phyloP scores from a whole-genome alignment of 129 eudicot genomes.

The Pseudognaphalium luteoalbum region DNA sequence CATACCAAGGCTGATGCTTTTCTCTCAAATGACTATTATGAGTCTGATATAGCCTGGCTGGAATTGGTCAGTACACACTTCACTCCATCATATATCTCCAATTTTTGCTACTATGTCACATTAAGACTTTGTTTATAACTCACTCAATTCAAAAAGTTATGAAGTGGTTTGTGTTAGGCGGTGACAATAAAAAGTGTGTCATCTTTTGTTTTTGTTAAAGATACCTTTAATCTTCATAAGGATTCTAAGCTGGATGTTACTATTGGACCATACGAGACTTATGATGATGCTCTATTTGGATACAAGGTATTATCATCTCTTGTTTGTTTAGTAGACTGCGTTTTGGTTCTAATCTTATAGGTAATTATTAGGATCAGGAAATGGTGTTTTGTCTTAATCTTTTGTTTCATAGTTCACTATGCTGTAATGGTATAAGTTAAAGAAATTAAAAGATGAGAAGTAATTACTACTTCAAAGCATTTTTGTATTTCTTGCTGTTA shows the following conservation, averaged over 20 bases:
- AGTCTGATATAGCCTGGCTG: slow-evolving; percentile 98
- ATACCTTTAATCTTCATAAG: slow-evolving; percentile 36
- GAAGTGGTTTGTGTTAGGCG: background rate
- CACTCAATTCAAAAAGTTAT: background rate
- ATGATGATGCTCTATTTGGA: slow-evolving; percentile 85
- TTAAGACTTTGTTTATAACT: background rate
- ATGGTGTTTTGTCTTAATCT: background rate
- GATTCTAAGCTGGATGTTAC: slow-evolving; percentile 96
- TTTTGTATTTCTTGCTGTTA: background rate
- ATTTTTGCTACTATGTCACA: background rate
- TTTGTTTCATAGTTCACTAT: background rate
- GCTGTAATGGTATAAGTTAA: background rate
- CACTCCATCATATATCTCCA: background rate
- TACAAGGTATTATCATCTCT: slow-evolving; percentile 65
- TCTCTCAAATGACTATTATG: slow-evolving; percentile 86
- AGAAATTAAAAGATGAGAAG: background rate
- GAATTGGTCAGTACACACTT: slow-evolving; percentile 66
- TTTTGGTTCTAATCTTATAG: background rate
- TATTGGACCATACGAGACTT: slow-evolving; percentile 95
- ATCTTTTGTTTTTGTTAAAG: background rate
- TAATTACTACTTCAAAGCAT: background rate
- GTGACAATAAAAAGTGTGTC: background rate
- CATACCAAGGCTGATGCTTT: slow-evolving; percentile 90
- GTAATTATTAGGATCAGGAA: background rate
- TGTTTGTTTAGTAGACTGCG: background rate